Evolutionary conservation across 768 basidiomycete genomes (phyloP).

Genomic region (Suillus subaureus): DNA sequence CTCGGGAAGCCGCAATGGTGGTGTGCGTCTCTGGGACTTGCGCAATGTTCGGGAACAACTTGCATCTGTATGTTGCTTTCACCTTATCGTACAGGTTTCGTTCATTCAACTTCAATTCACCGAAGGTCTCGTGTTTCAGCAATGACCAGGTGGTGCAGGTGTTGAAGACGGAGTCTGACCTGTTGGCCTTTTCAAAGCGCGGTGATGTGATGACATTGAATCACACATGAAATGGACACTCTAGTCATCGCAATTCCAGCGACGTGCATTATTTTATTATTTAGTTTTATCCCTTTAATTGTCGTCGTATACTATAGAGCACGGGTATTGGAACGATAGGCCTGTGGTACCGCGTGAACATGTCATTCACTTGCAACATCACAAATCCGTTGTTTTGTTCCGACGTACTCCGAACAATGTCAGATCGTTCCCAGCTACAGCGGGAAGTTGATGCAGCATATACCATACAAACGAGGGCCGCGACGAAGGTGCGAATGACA

Average conservation of each 20-base stretch:
- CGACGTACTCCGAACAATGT: slow-evolving; percentile 21
- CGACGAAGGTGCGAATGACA: slow-evolving; percentile 47
- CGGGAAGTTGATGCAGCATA: slow-evolving; percentile 63
- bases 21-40: slow-evolving; percentile 50
- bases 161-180: slow-evolving; percentile 32
- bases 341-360: neutral
- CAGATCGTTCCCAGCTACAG: slow-evolving; percentile 43
- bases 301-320: neutral
- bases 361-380: neutral
- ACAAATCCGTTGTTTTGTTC: neutral
- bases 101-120: slow-evolving; percentile 3
- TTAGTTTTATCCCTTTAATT: neutral
- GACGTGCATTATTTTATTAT: neutral
- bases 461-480: slow-evolving; percentile 59
- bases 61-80: slow-evolving; percentile 23
- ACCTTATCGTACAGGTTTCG: neutral
- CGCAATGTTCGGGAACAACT: slow-evolving; percentile 36
- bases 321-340: neutral
- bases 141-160: slow-evolving; percentile 42
- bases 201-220: slow-evolving; percentile 17
- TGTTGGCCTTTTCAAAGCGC: slow-evolving; percentile 43
- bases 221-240: neutral
- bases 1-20: slow-evolving; percentile 46
- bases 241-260: neutral
- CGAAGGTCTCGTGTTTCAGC: slow-evolving; percentile 37